Evolutionary conservation across 495 filamentous ascomycete genomes (phyloP).

Genomic region (Neurospora intermedia): DNA sequence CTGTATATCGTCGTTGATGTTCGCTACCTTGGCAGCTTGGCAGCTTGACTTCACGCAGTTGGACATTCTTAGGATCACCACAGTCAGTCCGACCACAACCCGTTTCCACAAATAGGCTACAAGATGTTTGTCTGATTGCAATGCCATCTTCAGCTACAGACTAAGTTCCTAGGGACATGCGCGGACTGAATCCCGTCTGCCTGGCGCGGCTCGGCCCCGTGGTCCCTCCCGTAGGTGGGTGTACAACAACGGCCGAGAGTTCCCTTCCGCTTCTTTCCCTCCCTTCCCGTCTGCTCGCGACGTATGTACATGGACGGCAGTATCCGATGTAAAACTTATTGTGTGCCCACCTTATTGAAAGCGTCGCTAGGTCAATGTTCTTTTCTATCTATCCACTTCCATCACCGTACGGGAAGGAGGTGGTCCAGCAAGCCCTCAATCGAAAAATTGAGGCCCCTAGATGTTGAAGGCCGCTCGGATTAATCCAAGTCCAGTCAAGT

Average conservation of each 20-base stretch:
- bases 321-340: background rate
- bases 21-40: background rate
- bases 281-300: background rate
- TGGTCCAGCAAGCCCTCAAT: too few relatives aligned
- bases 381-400: background rate
- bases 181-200: background rate
- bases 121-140: background rate
- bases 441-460: too few relatives aligned
- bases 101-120: background rate
- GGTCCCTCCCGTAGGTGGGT: background rate
- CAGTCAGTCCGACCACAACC: background rate
- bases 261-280: background rate
- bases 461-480: too few relatives aligned
- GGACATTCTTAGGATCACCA: background rate
- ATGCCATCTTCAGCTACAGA: background rate
- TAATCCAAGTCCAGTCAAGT: too few relatives aligned
- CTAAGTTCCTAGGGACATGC: background rate
- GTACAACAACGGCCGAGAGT: background rate
- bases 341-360: background rate
- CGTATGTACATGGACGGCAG: background rate
- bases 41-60: background rate
- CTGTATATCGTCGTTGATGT: background rate
- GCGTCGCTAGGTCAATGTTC: background rate
- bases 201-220: background rate
- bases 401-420: background rate